Evolutionary conservation across 2,329 filamentous ascomycete genomes (phyloP), one percentile per base, ranked within the genome.

Genomic region (Cercospora zeae-maydis): DNA sequence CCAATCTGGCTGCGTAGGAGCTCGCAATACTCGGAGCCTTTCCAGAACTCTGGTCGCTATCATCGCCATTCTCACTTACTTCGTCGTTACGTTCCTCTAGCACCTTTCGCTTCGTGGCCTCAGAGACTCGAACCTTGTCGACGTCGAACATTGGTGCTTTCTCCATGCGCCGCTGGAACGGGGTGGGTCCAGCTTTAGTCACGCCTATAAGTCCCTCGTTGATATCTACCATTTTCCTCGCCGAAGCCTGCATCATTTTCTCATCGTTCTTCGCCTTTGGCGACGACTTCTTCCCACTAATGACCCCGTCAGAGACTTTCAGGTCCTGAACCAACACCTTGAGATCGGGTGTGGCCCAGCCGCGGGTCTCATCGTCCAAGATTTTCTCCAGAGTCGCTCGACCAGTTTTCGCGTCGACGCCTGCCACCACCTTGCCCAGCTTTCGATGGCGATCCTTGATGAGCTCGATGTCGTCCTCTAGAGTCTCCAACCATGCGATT

Each of bases 361-460:
- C 33, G 19, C 37, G 21, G n/a, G 54, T 57, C 24, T 57, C 34
- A 14, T 31, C 54, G 14, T 45, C 34, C 11, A 45, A 19, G 3
- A 57, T 37, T n/a, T 30, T 37, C 34, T 39, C 14, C 24, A 57
- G 14, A n/a, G n/a, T 37, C 34, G 34, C 19, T 9, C 37, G 34
- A 8, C 54, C 21, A 30, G 54, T 42, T 36, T 24, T n/a, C 13
- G 11, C 21, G 19, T 57, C 24, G 9, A 39, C 19, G 1, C 24
- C 27, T n/a, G 19, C 54, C 16, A 16, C 16, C 19, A 57, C 24
- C 54, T 42, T 42, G n/a, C 34, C 54, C 21, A 57, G 24, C 36
- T 57, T 57, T 27, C 37, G 16, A n/a, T 57, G 16, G n/a, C 54
- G 54, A 21, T 57, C 54, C 27, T 34, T 11, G 31, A 53, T 53